phyloP scores from a whole-genome alignment of 192 early-diverging fungal species.

The Linnemannia elongata region DNA sequence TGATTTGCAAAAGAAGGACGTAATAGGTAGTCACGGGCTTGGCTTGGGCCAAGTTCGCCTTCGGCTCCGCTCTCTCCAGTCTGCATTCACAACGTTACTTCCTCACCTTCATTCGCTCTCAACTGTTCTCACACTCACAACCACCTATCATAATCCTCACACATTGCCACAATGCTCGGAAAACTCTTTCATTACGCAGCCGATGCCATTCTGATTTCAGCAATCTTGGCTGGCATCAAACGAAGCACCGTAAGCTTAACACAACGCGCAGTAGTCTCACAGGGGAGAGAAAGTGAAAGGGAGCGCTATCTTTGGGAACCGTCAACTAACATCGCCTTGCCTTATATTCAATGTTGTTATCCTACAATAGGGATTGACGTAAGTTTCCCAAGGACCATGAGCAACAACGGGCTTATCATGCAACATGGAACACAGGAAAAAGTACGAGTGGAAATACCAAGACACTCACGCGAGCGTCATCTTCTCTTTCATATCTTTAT shows the following conservation, averaged over 20 bases:
- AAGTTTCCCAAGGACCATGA: not conserved
- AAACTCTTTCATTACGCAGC: slow-evolving; percentile 61
- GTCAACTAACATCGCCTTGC: not conserved
- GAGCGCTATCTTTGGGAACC: not conserved
- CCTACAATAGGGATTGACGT: slow-evolving; percentile 39
- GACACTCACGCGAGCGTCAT: not conserved
- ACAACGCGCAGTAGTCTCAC: not conserved
- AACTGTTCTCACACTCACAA: not conserved
- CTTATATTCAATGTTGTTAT: not conserved
- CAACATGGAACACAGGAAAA: not conserved
- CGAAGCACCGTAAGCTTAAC: slow-evolving; percentile 57
- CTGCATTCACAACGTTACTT: not conserved
- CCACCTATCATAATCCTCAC: not conserved
- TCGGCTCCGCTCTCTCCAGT: too few relatives aligned
- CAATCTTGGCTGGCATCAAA: slow-evolving; percentile 67
- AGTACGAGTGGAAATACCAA: not conserved
- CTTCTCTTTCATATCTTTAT: not conserved
- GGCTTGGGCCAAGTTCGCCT: not conserved
- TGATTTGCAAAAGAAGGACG: not conserved
- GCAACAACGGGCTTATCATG: not conserved
- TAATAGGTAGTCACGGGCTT: not conserved
- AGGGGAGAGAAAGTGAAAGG: not conserved
- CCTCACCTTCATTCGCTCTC: not conserved
- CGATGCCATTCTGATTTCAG: slow-evolving; percentile 66
- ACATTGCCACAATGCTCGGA: slow-evolving; percentile 52